Evolutionary conservation across 164 flowering plant genomes (phyloP).

Genomic region (Chimonanthus salicifolius): DNA sequence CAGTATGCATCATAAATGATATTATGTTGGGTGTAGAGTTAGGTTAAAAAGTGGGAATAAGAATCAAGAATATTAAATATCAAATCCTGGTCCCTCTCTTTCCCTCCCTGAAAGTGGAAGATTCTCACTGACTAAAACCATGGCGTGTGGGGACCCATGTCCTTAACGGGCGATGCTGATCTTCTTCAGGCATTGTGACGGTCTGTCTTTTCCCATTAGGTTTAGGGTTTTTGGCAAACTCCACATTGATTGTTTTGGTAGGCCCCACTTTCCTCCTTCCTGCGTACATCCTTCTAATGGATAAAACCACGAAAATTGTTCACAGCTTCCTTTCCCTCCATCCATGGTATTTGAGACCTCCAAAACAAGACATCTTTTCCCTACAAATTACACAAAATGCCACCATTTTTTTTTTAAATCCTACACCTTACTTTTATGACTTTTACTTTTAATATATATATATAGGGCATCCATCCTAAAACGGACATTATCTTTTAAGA

Average conservation of each 20-base stretch:
- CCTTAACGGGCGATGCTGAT: conserved; percentile 3
- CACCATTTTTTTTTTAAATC: neutral
- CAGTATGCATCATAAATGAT: too few species aligned
- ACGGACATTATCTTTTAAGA: too few species aligned
- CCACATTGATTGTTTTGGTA: conserved; percentile 8
- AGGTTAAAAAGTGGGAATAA: too few species aligned
- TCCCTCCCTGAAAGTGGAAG: conserved; percentile 7
- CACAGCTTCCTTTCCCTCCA: conserved; percentile 5
- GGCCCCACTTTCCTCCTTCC: conserved; percentile 14
- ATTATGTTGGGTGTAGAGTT: too few species aligned
- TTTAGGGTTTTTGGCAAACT: conserved; percentile 25
- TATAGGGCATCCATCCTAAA: too few species aligned
- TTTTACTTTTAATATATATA: too few species aligned
- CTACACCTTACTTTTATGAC: too few species aligned
- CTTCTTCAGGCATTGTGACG: conserved; percentile 17
- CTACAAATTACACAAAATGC: neutral
- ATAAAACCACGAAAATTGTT: conserved; percentile 10
- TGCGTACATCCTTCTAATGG: conserved; percentile 11
- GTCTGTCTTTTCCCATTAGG: conserved; percentile 24
- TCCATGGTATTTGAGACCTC: neutral
- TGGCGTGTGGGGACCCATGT: neutral
- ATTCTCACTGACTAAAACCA: conserved; percentile 6
- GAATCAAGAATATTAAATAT: neutral
- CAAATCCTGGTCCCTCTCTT: neutral
- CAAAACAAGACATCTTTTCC: neutral